A percentile compares a stretch with the other conserved stretches of the same genome.
These are phyloP conservation scores for Pseudogymnoascus sp. DNA, from an alignment of 2,329 filamentous ascomycete genomes.

Conservation along the genomic window DNA sequence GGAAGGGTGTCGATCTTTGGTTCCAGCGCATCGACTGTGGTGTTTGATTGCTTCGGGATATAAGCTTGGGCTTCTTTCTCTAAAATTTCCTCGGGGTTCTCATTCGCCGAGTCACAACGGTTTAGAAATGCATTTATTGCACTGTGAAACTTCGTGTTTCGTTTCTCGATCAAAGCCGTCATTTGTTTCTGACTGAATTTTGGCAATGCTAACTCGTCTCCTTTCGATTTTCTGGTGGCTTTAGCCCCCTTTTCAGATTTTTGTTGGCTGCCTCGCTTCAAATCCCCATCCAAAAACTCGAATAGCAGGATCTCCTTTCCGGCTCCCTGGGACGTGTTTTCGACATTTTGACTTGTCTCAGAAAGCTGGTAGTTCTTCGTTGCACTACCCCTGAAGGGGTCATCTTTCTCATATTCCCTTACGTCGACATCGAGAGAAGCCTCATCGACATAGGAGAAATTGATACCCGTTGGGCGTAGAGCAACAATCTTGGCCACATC, in stretches of 20 bases:
- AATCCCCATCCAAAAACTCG: constrained; percentile 84
- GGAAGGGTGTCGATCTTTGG: constrained; percentile 43
- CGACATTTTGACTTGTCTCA: constrained; percentile 32
- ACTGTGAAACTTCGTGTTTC: constrained; percentile 73
- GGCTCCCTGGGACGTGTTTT: constrained; percentile 24
- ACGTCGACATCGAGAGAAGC: constrained; percentile 72
- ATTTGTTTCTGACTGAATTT: constrained; percentile 91
- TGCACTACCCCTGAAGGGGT: constrained; percentile 51
- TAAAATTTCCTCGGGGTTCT: constrained; percentile 62
- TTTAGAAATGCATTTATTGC: constrained; percentile 73
- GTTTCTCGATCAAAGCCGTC: constrained; percentile 78
- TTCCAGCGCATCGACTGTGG: constrained; percentile 28
- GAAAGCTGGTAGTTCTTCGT: constrained; percentile 36
- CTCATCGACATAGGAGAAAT: constrained; percentile 82
- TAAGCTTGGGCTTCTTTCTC: constrained; percentile 48
- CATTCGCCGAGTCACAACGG: constrained; percentile 53
- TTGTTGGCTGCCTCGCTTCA: constrained; percentile 70
- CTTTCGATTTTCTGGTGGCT: constrained; percentile 57
- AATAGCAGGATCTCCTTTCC: constrained; percentile 71
- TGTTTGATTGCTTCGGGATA: constrained; percentile 52
- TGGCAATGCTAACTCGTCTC: constrained; percentile 83
- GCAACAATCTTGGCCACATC: constrained; percentile 78
- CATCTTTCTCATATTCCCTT: constrained; percentile 57
- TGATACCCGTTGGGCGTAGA: constrained; percentile 68
- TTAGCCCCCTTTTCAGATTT: constrained; percentile 58